Base-by-base conservation (phyloP, 768 basidiomycete genomes). In the Termitomyces heimii region DNA sequence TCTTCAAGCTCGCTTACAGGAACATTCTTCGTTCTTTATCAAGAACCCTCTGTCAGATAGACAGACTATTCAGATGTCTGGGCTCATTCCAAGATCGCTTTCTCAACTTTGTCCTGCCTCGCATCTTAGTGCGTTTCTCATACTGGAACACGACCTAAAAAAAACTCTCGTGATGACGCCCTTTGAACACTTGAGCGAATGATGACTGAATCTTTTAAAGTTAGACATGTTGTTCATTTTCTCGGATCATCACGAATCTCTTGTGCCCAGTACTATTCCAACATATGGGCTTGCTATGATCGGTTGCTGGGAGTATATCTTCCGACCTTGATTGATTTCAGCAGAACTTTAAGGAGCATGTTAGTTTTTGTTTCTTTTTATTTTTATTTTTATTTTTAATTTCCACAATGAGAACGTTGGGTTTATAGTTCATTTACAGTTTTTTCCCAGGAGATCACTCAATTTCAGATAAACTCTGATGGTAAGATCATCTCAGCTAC, bases 401-500 rank as follows among this genome's bases (percentile, higher is more conserved):
- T 40, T 40, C 9, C 39, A n/a, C 34, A 13, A 16, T 54, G 45
- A 28, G 22, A 62, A 58, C 61, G 61, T 63, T 53, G 40, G 28
- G 58, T 66, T 69, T 70, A 68, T 57, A 63, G 67, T 71, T 72
- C 66, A 70, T 63, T 67, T 70, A 70, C 66, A 69, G 62, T 68
- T 67, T 68, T 31, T n/a, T 54, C 37, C 63, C 67, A 63, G 61
- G 65, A 68, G 68, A 71, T 71, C 66, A 57, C 55, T 62, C 69
- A 76, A 76, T 75, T 73, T 9, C 22, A 72, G 73, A 74, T 75
- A 69, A 61, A 67, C 68, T 72, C 68, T 66, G 71, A 68, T 56
- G 57, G 54, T 8, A 24, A 45, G 46, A 68, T 71, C 69, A 68
- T 70, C 68, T 65, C 40, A 22, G 46, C 53, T 51, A 54, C 57